Evolutionary conservation across 805 yeast species (phyloP), one percentile per base, ranked within the genome.

Genomic region (Phaffomyces opuntiae): DNA sequence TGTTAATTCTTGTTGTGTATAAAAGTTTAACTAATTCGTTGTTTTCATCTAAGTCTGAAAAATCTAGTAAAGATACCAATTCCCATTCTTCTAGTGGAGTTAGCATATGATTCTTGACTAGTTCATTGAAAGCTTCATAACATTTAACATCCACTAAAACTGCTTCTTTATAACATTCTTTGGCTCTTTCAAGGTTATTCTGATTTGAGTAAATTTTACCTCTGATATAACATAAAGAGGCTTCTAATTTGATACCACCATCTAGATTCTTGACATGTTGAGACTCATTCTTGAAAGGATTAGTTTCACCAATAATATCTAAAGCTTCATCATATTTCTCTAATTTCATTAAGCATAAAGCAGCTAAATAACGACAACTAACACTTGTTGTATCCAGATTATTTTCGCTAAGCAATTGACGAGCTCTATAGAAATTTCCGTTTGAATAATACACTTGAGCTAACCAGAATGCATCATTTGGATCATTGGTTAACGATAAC

Each of bases 381-480:
- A 87, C 82, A 39, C 83, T 77, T 7, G 72, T 70, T 1, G 69
- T 50, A 27, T 69, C 73, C 49, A 79, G 77, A 53, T 74, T 78
- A 44, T 74, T 78, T 13, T 78, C 73, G 16, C 78, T 65, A 19
- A 91, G 70, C 37, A 90, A 64, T 51, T 81, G 81, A 43, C 88
- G 76, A 2, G 95, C 96, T 32, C 96, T 71, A 36, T 82, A 74
- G 63, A 79, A 89, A 58, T 85, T 78, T 11, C 91, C 91, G 46
- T 78, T 79, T 46, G 80, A 70, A 62, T 80, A 87, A 61, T 84
- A 81, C 5, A 86, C 95, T 66, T 91, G 96, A 0, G 96, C 96
- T 29, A 91, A 71, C 96, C 97, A 90, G 63, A 88, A 91, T 11
- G 96, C 96, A 61, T 91, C 98, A 57, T 83, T 87, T 13, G 96